Evolutionary conservation across 139 green algal species (phyloP).

Genomic region (Closterium sp.): DNA sequence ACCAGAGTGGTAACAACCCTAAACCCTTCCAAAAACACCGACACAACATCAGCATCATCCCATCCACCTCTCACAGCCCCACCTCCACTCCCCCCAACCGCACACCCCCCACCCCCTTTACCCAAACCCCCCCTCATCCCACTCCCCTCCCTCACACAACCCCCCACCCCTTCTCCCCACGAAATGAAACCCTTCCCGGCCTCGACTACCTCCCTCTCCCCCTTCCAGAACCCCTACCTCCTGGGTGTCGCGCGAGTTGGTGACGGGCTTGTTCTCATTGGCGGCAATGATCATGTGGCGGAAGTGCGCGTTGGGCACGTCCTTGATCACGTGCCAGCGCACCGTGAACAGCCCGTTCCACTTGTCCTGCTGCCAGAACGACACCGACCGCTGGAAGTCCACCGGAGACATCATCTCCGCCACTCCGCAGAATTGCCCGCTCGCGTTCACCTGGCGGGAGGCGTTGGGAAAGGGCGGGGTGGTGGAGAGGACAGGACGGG

Average conservation of each 20-base stretch:
- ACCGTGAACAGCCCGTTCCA: constrained; percentile 52
- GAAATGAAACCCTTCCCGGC: background rate
- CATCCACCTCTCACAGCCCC: background rate
- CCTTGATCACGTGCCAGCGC: constrained; percentile 53
- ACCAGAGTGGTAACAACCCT: background rate
- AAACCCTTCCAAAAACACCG: too few relatives aligned
- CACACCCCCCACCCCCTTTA: background rate
- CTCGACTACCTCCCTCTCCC: background rate
- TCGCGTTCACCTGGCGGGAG: constrained; percentile 46
- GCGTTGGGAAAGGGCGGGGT: too few relatives aligned
- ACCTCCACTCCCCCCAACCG: background rate
- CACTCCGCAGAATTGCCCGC: constrained; percentile 57
- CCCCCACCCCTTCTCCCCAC: background rate
- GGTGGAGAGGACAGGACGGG: background rate
- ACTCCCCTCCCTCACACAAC: background rate
- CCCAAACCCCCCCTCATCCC: too few relatives aligned
- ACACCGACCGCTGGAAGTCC: constrained; percentile 30
- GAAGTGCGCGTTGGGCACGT: constrained; percentile 52
- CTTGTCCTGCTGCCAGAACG: constrained; percentile 56
- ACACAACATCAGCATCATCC: background rate
- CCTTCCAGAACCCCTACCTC: constrained; percentile 16
- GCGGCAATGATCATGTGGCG: constrained; percentile 49
- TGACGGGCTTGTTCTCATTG: constrained; percentile 55
- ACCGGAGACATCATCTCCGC: constrained; percentile 51
- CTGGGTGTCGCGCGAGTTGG: constrained; percentile 55